Conservation (phyloP, 352 stramenopile genomes). For the Pythium dissotocum region DNA sequence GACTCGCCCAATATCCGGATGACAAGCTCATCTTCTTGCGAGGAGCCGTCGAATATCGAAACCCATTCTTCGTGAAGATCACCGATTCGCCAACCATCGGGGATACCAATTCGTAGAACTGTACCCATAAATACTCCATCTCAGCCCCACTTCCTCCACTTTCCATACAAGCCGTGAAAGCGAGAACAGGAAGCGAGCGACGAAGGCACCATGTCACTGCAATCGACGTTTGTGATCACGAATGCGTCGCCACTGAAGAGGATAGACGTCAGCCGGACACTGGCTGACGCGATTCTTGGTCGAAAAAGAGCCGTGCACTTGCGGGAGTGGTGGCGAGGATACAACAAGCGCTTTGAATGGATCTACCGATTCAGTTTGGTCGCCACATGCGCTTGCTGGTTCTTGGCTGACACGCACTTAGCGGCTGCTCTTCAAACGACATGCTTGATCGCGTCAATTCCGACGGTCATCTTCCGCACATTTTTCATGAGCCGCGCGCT, state of each 20-base stretch:
- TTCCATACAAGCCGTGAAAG: too few species aligned
- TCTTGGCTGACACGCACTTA: constrained; percentile 9
- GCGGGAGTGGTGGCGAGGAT: too few species aligned
- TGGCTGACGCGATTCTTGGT: too few species aligned
- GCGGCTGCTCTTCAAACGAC: not conserved
- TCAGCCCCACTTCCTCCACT: too few species aligned
- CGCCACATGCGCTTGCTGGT: not conserved
- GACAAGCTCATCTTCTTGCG: constrained; percentile 19
- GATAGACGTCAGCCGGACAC: too few species aligned
- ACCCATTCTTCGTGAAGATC: constrained; percentile 12
- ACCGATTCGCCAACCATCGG: not conserved
- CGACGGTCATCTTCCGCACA: constrained; percentile 4
- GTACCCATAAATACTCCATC: not conserved
- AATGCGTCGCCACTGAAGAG: too few species aligned
- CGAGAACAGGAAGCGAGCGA: too few species aligned
- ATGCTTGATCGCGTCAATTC: not conserved
- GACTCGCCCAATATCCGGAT: constrained; percentile 9
- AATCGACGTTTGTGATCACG: too few species aligned
- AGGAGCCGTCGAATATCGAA: constrained; percentile 22
- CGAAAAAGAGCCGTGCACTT: too few species aligned
- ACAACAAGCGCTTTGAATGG: too few species aligned
- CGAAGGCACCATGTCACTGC: too few species aligned
- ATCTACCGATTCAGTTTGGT: too few species aligned
- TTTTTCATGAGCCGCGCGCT: constrained; percentile 9
- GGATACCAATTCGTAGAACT: not conserved